Percentiles rank a stretch among this genome's conserved stretches.
phyloP scores from a whole-genome alignment of 495 filamentous ascomycete species.

The Aspergillus hancockii region DNA sequence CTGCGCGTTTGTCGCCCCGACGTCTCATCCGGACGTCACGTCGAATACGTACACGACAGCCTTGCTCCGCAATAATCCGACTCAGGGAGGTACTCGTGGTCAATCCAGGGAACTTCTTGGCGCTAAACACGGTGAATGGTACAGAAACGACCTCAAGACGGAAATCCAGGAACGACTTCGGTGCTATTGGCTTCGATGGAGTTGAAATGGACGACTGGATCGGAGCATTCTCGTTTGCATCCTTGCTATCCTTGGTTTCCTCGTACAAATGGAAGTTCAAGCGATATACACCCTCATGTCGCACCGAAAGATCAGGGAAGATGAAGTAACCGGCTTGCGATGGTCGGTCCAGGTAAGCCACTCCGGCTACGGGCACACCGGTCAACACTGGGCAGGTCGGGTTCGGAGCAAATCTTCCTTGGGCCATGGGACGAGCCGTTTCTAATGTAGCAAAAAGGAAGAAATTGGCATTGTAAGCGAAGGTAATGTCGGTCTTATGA shows the following conservation, averaged over 20 bases:
- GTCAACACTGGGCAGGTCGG: conserved; percentile 84
- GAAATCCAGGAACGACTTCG: conserved; percentile 54
- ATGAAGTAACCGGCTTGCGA: conserved; percentile 93
- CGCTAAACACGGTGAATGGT: conserved; percentile 89
- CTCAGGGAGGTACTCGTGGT: conserved; percentile 88
- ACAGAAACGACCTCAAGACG: conserved; percentile 89
- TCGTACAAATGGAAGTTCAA: conserved; percentile 92
- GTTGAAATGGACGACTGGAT: conserved; percentile 26
- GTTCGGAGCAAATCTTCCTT: conserved; percentile 68
- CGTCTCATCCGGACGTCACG: conserved; percentile 97
- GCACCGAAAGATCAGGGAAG: conserved; percentile 95
- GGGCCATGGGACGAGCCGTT: conserved; percentile 80
- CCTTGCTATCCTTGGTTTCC: conserved; percentile 78
- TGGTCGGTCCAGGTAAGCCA: conserved; percentile 94
- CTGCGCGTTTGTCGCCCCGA: conserved; percentile 70
- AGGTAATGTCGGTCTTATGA: conserved; percentile 75
- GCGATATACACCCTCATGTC: conserved; percentile 90
- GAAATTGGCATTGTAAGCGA: conserved; percentile 93
- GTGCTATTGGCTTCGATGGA: conserved; percentile 35
- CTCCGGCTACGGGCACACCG: conserved; percentile 92
- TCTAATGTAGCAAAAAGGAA: conserved; percentile 95
- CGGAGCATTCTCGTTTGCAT: conserved; percentile 55
- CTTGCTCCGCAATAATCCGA: conserved; percentile 91
- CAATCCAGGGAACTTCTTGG: conserved; percentile 97
- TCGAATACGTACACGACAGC: conserved; percentile 93